Evolutionary conservation across 352 stramenopile species (phyloP), one percentile per base, ranked within the genome.

Genomic region (Aphanomyces astaci): DNA sequence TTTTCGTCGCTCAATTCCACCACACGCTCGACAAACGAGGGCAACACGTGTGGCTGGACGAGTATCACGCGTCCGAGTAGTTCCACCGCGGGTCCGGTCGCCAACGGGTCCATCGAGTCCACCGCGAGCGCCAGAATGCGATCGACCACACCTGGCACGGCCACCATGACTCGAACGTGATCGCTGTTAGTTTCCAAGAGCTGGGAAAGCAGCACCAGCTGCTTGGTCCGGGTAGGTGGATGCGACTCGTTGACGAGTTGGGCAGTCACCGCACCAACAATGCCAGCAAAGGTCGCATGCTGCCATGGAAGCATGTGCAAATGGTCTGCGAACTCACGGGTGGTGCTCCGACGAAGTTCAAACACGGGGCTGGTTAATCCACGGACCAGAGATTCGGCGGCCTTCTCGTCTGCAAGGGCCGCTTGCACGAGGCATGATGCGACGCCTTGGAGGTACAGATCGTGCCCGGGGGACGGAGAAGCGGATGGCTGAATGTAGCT

Each of bases 181-280:
- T n/a, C n/a, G 11, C 25, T 36, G 0, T 25, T 45, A 1, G 63
- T 2, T 5, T 7, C 22, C 10, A 30, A 19, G 11, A 67, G 30
- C 19, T 19, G 48, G 10, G 87, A 70, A 0, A 90, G 70, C 31
- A 90, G 48, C 48, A 86, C 66, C 10, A 91, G 71, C 52, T 84
- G 74, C 39, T 81, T 79, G 4, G 73, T 74, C 43, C 77, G 78
- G 22, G 89, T 71, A 60, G 84, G 88, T n/a, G 84, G 84, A 46
- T 92, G 82, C 5, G 78, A 79, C 57, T 92, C 84, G 10, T 80
- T 68, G 13, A 81, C 46, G 25, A 90, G 66, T 67, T 89, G 84
- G 11, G 63, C 40, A 36, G 75, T 71, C 4, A 92, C 60, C 59
- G 84, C 70, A 1, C 46, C 17, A 25, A 82, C 73, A 10, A 92